Evolutionary conservation across 169 alveolate genomes (phyloP).

Genomic region (Plasmodium billcollinsi): DNA sequence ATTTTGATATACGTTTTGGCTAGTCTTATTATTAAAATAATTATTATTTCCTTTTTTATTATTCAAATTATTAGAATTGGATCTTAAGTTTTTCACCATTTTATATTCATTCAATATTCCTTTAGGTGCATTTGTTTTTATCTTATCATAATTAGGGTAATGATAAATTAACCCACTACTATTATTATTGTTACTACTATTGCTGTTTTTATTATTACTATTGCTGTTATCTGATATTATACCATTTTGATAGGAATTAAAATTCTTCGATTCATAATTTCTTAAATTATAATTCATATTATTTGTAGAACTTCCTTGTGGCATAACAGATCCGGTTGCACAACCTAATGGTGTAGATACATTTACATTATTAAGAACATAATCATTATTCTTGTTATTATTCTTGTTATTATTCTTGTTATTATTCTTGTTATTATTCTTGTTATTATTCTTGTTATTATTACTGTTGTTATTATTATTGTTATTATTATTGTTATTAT

Average conservation of each 20-base stretch:
- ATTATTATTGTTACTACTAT: too few species aligned
- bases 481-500: background rate
- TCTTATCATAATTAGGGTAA: conserved; percentile 1
- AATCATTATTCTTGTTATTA: background rate
- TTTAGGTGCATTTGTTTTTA: conserved; percentile 1
- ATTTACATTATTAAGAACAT: too few species aligned
- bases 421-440: background rate
- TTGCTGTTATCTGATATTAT: background rate
- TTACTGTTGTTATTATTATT: background rate
- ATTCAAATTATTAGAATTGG: background rate
- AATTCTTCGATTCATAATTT: background rate
- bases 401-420: background rate
- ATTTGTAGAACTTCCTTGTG: background rate
- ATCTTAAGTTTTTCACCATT: background rate
- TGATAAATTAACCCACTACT: background rate
- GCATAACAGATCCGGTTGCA: background rate
- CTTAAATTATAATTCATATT: background rate
- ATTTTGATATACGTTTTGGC: background rate
- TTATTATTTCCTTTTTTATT: background rate
- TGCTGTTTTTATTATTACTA: too few species aligned
- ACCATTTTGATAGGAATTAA: background rate
- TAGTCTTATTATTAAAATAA: background rate
- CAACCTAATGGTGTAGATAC: background rate
- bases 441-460: background rate
- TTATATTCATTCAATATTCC: background rate